These are phyloP conservation scores for Lunasporangiospora selenospora DNA, from an alignment of 192 early-diverging fungal genomes.

Conservation along the genomic window DNA sequence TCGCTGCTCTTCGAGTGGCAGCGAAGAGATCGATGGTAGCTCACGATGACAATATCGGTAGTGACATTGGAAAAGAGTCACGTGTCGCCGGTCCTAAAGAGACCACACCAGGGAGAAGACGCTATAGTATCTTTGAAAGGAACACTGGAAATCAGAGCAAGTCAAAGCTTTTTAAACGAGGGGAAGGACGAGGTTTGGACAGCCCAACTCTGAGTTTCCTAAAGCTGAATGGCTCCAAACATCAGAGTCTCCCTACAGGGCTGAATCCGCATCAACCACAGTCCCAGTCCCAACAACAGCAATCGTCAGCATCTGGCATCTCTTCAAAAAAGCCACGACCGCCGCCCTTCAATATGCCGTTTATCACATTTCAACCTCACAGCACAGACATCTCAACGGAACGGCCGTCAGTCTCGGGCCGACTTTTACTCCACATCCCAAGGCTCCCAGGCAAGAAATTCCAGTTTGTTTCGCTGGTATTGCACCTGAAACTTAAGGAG, in stretches of 20 bases:
- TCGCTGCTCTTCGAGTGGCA: neutral
- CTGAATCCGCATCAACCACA: too few relatives aligned
- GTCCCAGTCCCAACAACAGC: neutral
- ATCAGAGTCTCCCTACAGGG: too few relatives aligned
- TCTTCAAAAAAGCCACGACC: neutral
- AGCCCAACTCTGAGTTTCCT: too few relatives aligned
- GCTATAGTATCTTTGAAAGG: neutral
- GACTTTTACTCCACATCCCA: conserved; percentile 26
- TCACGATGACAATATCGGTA: neutral
- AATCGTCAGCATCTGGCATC: neutral
- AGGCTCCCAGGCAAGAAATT: conserved; percentile 13
- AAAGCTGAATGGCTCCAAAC: too few relatives aligned
- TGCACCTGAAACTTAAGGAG: conserved; percentile 38
- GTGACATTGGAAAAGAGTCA: neutral
- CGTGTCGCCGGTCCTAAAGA: too few relatives aligned
- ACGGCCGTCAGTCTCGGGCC: conserved; percentile 17
- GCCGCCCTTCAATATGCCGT: neutral
- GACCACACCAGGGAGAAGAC: neutral
- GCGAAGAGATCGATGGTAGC: neutral
- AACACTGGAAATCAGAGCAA: too few relatives aligned
- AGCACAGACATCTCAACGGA: conserved; percentile 20
- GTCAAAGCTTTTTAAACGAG: too few relatives aligned
- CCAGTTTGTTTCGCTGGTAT: conserved; percentile 29
- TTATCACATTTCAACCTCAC: conserved; percentile 17
- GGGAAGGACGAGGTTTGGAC: too few relatives aligned